Evolutionary conservation across 306 rosid genomes (phyloP).

Genomic region (Bauhinia variegata): DNA sequence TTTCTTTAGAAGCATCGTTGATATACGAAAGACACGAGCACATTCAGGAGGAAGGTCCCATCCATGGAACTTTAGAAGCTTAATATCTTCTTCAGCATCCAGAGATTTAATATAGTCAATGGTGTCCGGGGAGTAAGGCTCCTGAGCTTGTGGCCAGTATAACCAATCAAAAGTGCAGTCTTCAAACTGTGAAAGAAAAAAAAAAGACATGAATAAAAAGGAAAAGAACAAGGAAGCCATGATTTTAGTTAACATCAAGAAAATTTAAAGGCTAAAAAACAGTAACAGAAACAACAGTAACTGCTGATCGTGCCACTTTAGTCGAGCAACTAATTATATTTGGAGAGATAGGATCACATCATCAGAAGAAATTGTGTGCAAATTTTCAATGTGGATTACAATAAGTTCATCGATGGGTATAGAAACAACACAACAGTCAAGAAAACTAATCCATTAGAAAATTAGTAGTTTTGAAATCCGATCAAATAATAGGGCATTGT

Average conservation of each 20-base stretch:
- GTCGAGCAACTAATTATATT: neutral
- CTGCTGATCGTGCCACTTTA: neutral
- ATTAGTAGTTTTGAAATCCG: constrained; percentile 3
- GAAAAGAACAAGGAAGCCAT: too few relatives aligned
- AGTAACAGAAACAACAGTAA: neutral
- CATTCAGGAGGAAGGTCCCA: constrained; percentile 61
- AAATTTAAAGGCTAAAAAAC: neutral
- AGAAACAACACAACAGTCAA: constrained; percentile 4
- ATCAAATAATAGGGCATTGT: neutral
- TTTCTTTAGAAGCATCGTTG: constrained; percentile 74
- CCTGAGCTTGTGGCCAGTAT: constrained; percentile 72
- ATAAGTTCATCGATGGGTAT: constrained; percentile 16
- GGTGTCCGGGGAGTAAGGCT: constrained; percentile 59
- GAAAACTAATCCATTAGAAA: constrained; percentile 10
- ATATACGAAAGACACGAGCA: constrained; percentile 50
- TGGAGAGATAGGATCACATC: neutral
- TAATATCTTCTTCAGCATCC: constrained; percentile 60
- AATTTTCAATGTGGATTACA: neutral
- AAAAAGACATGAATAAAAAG: constrained; percentile 12
- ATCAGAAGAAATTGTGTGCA: neutral
- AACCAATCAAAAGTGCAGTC: constrained; percentile 84
- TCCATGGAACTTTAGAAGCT: constrained; percentile 66
- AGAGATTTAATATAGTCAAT: constrained; percentile 60
- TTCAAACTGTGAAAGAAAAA: constrained; percentile 54
- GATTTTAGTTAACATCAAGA: neutral